Conservation (phyloP, 2,329 filamentous ascomycete species). For the Aspergillus fumigatus region DNA sequence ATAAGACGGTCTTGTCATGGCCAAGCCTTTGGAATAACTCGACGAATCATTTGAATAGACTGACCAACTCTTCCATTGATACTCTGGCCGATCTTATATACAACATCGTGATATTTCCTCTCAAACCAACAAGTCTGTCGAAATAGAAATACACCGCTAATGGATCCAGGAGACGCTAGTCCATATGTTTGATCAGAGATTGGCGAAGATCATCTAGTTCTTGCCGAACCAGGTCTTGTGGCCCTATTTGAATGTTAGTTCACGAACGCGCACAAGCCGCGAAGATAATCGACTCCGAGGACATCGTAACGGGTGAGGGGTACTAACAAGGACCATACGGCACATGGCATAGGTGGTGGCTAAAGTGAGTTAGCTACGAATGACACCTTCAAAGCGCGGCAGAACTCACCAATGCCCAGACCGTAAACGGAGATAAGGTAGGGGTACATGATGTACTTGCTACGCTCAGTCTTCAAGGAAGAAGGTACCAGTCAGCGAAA, state of each 20-base stretch:
- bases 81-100: slow-evolving; percentile 33
- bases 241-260: slow-evolving; percentile 39
- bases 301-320: neutral
- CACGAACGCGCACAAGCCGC: neutral
- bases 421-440: slow-evolving; percentile 53
- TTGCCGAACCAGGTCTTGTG: slow-evolving; percentile 59
- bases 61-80: slow-evolving; percentile 27
- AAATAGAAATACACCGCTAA: slow-evolving; percentile 35
- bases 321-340: slow-evolving; percentile 42
- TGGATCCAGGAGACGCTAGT: slow-evolving; percentile 14
- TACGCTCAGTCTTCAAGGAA: slow-evolving; percentile 47
- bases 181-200: slow-evolving; percentile 5
- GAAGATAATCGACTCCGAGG: neutral
- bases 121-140: slow-evolving; percentile 22
- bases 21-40: neutral
- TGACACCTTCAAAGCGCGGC: neutral
- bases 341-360: slow-evolving; percentile 41
- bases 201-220: slow-evolving; percentile 21
- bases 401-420: slow-evolving; percentile 44
- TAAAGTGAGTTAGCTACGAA: slow-evolving; percentile 17
- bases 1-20: neutral
- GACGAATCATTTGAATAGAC: slow-evolving; percentile 7
- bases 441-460: slow-evolving; percentile 56
- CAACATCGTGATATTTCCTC: slow-evolving; percentile 29
- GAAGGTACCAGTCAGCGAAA: neutral